Percentiles rank a stretch among this genome's conserved stretches.
phyloP scores from a whole-genome alignment of 176 grass and related monocot species.

The Secale cereale region DNA sequence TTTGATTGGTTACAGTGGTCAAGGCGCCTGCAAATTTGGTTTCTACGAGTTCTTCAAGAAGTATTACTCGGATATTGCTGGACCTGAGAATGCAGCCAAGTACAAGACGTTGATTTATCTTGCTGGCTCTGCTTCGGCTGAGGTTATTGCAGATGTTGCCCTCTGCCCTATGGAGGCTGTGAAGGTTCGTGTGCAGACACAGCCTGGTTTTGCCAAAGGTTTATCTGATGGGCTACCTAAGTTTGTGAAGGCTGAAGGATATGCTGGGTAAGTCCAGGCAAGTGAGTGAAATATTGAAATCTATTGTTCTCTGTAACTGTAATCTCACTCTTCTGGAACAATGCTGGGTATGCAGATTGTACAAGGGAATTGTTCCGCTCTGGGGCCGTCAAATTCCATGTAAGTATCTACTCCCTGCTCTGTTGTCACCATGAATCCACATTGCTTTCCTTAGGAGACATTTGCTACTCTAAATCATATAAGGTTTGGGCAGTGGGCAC shows the following conservation, averaged over 20 bases:
- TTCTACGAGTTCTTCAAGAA: constrained; percentile 88
- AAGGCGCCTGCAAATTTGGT: constrained; percentile 68
- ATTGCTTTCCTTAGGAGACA: not conserved
- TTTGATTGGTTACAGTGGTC: constrained; percentile 64
- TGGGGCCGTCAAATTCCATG: constrained; percentile 82
- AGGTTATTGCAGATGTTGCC: constrained; percentile 65
- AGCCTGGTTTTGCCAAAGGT: constrained; percentile 65
- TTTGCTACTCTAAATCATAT: not conserved
- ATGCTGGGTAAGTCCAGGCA: constrained; percentile 50
- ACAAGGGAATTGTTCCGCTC: constrained; percentile 83
- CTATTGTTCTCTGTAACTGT: not conserved
- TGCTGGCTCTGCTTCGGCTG: constrained; percentile 68
- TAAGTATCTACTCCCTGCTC: constrained; percentile 29
- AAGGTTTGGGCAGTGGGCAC: not conserved
- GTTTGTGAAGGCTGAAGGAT: constrained; percentile 72
- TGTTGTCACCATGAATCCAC: not conserved
- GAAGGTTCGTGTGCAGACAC: constrained; percentile 76
- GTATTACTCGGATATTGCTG: constrained; percentile 65
- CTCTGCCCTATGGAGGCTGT: constrained; percentile 90
- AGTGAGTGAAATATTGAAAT: not conserved
- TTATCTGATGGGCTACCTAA: constrained; percentile 73
- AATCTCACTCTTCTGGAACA: not conserved
- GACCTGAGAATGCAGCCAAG: constrained; percentile 59
- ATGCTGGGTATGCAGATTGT: constrained; percentile 51
- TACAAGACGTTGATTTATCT: constrained; percentile 87